Conservation (phyloP, 2,329 filamentous ascomycete species). For the Paecilomyces variotii region DNA sequence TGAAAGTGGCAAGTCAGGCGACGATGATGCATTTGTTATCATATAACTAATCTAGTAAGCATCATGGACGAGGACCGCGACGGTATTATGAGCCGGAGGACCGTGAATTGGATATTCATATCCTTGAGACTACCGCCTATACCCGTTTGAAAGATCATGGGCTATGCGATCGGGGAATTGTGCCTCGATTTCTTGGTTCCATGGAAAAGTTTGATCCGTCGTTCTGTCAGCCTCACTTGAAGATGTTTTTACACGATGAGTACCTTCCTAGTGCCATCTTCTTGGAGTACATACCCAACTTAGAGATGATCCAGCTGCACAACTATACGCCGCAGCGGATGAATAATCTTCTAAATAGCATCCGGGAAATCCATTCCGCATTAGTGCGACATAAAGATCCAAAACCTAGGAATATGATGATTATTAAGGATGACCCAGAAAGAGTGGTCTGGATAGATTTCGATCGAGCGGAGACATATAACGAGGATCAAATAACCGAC, state of each 20-base stretch:
- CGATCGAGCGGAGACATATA: slow-evolving; percentile 3
- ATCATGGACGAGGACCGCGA: slow-evolving; percentile 4
- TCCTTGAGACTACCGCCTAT: not conserved
- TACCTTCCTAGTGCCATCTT: not conserved
- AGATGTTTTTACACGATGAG: not conserved
- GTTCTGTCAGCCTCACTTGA: not conserved
- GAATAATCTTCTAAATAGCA: slow-evolving; percentile 2
- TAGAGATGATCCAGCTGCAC: not conserved
- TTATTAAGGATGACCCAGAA: slow-evolving; percentile 5
- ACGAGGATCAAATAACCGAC: slow-evolving; percentile 2
- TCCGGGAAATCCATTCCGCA: slow-evolving; percentile 8
- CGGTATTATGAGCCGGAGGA: slow-evolving; percentile 1
- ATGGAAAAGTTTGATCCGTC: not conserved
- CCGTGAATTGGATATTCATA: not conserved
- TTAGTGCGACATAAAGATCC: slow-evolving; percentile 5
- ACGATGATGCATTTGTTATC: not conserved
- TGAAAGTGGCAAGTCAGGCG: slow-evolving; percentile 12
- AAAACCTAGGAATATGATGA: slow-evolving; percentile 9
- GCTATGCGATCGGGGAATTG: not conserved
- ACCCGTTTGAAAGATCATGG: not conserved
- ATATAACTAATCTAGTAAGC: slow-evolving; percentile 3
- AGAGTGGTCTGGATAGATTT: slow-evolving; percentile 11
- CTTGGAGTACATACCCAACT: not conserved
- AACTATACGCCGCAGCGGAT: slow-evolving; percentile 1
- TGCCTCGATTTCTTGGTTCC: not conserved